These are phyloP conservation scores for Kurtzmaniella quercitrusa DNA, from an alignment of 1,139 yeast species.

Conservation along the genomic window DNA sequence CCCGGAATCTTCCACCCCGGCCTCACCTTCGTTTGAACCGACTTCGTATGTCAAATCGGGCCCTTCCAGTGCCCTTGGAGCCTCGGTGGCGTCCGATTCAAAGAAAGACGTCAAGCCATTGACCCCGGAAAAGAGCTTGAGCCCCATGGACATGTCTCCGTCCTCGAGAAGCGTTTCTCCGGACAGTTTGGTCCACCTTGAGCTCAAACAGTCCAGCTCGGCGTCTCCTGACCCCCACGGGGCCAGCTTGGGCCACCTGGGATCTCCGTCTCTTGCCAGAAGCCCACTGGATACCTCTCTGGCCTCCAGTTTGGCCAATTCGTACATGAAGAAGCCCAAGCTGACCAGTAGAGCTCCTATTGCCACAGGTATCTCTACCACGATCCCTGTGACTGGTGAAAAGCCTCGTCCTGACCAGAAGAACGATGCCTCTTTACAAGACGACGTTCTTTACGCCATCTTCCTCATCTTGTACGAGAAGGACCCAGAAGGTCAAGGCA, in stretches of 20 bases:
- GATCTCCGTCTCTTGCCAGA: not conserved
- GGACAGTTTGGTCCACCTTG: constrained; percentile 36
- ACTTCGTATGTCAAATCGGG: constrained; percentile 10
- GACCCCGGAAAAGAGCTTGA: constrained; percentile 21
- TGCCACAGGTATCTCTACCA: constrained; percentile 71
- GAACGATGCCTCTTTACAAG: constrained; percentile 60
- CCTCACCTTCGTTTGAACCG: constrained; percentile 46
- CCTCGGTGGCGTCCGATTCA: constrained; percentile 7
- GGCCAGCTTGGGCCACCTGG: too few relatives aligned
- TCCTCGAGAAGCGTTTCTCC: constrained; percentile 43
- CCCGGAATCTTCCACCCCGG: constrained; percentile 30
- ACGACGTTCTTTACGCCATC: constrained; percentile 70
- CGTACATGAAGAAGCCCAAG: constrained; percentile 29
- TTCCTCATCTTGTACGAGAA: constrained; percentile 64
- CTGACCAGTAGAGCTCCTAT: constrained; percentile 44
- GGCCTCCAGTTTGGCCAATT: constrained; percentile 8
- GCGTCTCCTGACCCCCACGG: constrained; percentile 21
- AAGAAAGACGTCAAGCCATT: constrained; percentile 15
- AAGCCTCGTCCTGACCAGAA: constrained; percentile 68
- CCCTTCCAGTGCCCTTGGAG: not conserved
- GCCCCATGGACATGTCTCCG: constrained; percentile 31
- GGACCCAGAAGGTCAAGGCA: constrained; percentile 66
- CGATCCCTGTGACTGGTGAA: constrained; percentile 78
- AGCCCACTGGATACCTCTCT: constrained; percentile 11
- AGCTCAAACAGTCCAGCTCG: constrained; percentile 20